Evolutionary conservation across 73 alveolate species (phyloP).

Genomic region (Paramecium bursaria): DNA sequence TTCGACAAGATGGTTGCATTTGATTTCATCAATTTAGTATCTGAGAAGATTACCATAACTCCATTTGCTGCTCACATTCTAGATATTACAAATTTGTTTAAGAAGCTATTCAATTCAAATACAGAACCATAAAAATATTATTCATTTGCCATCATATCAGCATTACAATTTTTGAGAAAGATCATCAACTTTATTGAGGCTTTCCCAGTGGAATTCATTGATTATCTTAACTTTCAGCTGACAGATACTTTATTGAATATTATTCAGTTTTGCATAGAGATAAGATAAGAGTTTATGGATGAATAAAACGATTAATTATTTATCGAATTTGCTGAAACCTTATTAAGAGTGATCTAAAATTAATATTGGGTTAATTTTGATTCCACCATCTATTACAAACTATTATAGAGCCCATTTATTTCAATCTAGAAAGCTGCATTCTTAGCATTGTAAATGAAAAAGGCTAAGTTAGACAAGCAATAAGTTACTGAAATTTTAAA

Average conservation of each 20-base stretch:
- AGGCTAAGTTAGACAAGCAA: slow-evolving; percentile 1
- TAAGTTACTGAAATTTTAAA: neutral
- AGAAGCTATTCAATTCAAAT: slow-evolving; percentile 13
- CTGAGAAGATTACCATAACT: slow-evolving; percentile 35
- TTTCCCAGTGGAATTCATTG: slow-evolving; percentile 46
- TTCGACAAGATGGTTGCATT: slow-evolving; percentile 52
- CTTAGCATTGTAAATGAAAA: neutral
- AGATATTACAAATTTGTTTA: slow-evolving; percentile 18
- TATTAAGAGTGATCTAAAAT: slow-evolving; percentile 16
- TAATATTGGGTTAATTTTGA: slow-evolving; percentile 37
- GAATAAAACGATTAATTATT: slow-evolving; percentile 40
- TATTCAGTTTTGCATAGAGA: slow-evolving; percentile 8
- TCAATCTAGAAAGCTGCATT: slow-evolving; percentile 52
- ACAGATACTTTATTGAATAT: slow-evolving; percentile 43
- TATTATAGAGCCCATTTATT: slow-evolving; percentile 48
- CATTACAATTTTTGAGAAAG: slow-evolving; percentile 52
- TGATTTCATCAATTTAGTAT: slow-evolving; percentile 37
- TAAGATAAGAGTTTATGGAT: slow-evolving; percentile 37
- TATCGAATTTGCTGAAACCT: slow-evolving; percentile 56
- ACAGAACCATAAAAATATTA: slow-evolving; percentile 1
- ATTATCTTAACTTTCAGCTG: slow-evolving; percentile 42
- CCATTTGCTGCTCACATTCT: slow-evolving; percentile 39
- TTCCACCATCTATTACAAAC: neutral
- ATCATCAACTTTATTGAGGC: slow-evolving; percentile 51
- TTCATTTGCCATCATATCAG: slow-evolving; percentile 30